Evolutionary conservation across 140 eudicot species (phyloP).

Genomic region (Flaveria floridana): DNA sequence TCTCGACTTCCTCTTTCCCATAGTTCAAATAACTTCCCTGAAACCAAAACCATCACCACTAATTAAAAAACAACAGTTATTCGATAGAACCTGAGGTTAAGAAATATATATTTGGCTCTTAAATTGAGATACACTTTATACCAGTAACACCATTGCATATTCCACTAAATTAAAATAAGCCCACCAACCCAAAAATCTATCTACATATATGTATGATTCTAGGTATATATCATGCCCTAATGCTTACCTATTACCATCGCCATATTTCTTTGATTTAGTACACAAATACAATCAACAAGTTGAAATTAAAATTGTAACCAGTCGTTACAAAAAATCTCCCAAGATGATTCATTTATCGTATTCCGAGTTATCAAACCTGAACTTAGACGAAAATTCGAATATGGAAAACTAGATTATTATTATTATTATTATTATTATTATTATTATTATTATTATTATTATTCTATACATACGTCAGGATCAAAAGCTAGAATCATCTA

Average conservation of each 20-base stretch:
- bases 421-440: too few relatives aligned
- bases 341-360: neutral
- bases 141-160: neutral
- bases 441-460: neutral
- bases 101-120: neutral
- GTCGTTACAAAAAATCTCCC: too few relatives aligned
- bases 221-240: too few relatives aligned
- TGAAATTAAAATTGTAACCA: neutral
- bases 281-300: neutral
- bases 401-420: neutral
- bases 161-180: neutral
- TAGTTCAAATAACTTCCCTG: conserved; percentile 29
- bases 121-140: neutral
- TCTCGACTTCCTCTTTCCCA: conserved; percentile 95
- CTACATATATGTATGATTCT: too few relatives aligned
- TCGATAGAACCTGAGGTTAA: too few relatives aligned
- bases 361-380: neutral
- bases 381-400: neutral
- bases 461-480: neutral
- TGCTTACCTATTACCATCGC: too few relatives aligned
- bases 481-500: neutral
- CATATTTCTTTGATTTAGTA: neutral
- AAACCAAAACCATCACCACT: conserved; percentile 23
- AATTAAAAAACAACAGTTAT: neutral
- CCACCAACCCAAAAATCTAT: neutral